A percentile compares a stretch with the other conserved stretches of the same genome.
phyloP scores from a whole-genome alignment of 495 filamentous ascomycete species.

The Lasiosphaeris hirsuta region DNA sequence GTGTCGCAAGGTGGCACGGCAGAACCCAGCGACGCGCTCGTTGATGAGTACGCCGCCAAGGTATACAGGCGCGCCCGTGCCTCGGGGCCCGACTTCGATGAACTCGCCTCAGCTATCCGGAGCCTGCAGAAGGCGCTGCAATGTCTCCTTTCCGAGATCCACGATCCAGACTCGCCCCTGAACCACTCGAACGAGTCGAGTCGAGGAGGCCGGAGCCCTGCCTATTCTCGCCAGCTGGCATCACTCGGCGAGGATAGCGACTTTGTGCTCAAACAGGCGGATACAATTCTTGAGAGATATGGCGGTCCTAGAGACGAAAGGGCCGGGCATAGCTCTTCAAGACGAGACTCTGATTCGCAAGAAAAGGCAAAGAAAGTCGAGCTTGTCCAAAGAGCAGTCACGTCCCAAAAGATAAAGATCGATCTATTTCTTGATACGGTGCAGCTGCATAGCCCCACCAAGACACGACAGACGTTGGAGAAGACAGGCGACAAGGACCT shows the following conservation, averaged over 20 bases:
- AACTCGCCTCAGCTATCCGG: slow-evolving; percentile 36
- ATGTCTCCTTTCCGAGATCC: slow-evolving; percentile 47
- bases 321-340: not conserved
- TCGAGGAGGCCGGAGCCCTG: slow-evolving; percentile 12
- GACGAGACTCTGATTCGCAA: slow-evolving; percentile 28
- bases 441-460: slow-evolving; percentile 39
- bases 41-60: slow-evolving; percentile 40
- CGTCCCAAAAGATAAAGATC: slow-evolving; percentile 40
- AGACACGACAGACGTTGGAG: slow-evolving; percentile 24
- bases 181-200: slow-evolving; percentile 26
- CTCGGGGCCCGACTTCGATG: slow-evolving; percentile 38
- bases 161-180: slow-evolving; percentile 48
- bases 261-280: slow-evolving; percentile 45
- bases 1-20: slow-evolving; percentile 13
- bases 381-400: slow-evolving; percentile 34
- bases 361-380: slow-evolving; percentile 32
- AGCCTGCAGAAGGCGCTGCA: slow-evolving; percentile 45
- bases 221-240: slow-evolving; percentile 42
- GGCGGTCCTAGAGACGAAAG: slow-evolving; percentile 14
- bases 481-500: slow-evolving; percentile 27
- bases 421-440: slow-evolving; percentile 47
- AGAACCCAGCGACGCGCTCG: slow-evolving; percentile 35
- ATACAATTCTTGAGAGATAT: slow-evolving; percentile 43
- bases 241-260: slow-evolving; percentile 49
- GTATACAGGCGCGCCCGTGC: slow-evolving; percentile 37